Evolutionary conservation across 306 rosid genomes (phyloP).

Genomic region (Medicago lupulina): DNA sequence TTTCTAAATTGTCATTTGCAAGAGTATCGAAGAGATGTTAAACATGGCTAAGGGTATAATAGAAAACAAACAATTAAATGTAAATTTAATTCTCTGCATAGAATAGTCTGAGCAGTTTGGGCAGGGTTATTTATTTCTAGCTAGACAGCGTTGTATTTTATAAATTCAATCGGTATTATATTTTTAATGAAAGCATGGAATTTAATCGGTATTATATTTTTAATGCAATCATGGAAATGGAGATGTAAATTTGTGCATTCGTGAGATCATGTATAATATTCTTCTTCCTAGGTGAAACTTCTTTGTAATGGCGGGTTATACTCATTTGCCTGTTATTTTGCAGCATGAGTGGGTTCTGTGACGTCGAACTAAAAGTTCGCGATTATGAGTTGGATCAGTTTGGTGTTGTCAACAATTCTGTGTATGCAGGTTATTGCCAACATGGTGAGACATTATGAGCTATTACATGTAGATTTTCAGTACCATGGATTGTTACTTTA

Average conservation of each 20-base stretch:
- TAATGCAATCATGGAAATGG: slow-evolving; percentile 18
- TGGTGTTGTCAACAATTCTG: slow-evolving; percentile 92
- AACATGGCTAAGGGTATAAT: background rate
- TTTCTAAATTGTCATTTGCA: background rate
- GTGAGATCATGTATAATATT: background rate
- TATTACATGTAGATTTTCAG: slow-evolving; percentile 6
- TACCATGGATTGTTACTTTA: slow-evolving; percentile 8
- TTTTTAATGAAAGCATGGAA: slow-evolving; percentile 18
- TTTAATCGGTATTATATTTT: background rate
- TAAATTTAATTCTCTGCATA: background rate
- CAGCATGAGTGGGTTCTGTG: slow-evolving; percentile 75
- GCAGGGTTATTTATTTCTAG: background rate
- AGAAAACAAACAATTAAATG: background rate
- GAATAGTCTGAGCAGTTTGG: background rate
- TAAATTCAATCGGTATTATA: background rate
- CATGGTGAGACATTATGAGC: slow-evolving; percentile 62
- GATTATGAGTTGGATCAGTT: slow-evolving; percentile 94
- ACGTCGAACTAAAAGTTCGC: slow-evolving; percentile 80
- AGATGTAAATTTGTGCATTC: slow-evolving; percentile 5
- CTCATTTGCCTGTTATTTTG: slow-evolving; percentile 33
- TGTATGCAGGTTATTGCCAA: slow-evolving; percentile 93
- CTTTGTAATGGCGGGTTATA: background rate
- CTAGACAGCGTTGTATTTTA: background rate
- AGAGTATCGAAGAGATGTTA: background rate
- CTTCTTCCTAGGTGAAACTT: background rate